Evolutionary conservation across 805 yeast genomes (phyloP), one percentile per base, ranked within the genome.

Genomic region (Candida coquimbonensis): DNA sequence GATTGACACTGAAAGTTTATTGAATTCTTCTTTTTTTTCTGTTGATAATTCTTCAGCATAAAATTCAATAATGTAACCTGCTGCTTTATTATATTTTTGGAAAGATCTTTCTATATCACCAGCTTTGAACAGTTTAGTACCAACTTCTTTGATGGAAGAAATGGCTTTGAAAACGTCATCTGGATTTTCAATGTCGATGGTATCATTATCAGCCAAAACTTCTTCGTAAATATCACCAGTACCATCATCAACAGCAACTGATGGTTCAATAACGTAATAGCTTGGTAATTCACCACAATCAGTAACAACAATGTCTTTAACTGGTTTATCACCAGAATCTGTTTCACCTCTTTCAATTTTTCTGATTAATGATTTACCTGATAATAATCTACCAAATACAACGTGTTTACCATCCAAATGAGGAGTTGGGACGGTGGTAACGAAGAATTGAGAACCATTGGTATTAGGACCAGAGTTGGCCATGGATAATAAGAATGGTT

Each of bases 391-490:
- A 51, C 99, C 99, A 63, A 93, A 93, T 3, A 93, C 98, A 43
- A 90, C 97, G 64, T 93, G 99, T 65, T 91, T 91, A 25, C 91
- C 95, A 62, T 93, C 91, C 53, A 93, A 76, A 66, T 91, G 98
- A 7, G 98, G 96, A 2, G 97, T 88, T 37, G 88, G 81, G 3
- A 80, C 93, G 3, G 96, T 87, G 26, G 99, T 91, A 57, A 91
- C 81, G 65, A 91, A 91, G 58, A 88, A 93, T 67, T 91, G 98
- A 3, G 96, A 88, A 1, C 98, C 98, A 61, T 93, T 93, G 41
- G 98, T 91, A 64, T 83, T 80, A 48, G 96, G 89, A 16, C 98
- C 98, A 5, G 97, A 87, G 61, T 91, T 91, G 47, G 99, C 98
- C 98, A 91, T 93, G 8, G 96, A 87, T 55, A 91, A 75, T 54